Conservation (phyloP, 129 eudicot species). For the Lactuca saligna region DNA sequence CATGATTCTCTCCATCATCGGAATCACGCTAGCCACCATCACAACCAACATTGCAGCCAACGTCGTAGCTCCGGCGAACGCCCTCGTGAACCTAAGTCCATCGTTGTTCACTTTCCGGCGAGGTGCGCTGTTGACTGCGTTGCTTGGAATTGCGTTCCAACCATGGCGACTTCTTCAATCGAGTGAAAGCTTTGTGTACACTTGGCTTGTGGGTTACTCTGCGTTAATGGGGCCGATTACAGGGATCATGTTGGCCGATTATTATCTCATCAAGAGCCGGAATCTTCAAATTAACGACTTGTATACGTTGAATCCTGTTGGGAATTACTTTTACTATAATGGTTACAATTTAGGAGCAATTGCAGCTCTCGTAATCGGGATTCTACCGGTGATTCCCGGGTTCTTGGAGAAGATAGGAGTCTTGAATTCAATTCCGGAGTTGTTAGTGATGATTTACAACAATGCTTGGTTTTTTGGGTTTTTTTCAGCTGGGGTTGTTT, state of each 20-base stretch:
- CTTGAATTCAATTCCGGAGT: conserved; percentile 41
- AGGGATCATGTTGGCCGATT: conserved; percentile 73
- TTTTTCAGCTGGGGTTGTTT: conserved; percentile 55
- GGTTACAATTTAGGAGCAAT: conserved; percentile 82
- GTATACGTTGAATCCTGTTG: conserved; percentile 52
- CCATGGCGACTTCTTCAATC: conserved; percentile 93
- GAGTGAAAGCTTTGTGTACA: conserved; percentile 93
- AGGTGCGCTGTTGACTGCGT: conserved; percentile 77
- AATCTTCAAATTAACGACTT: conserved; percentile 52
- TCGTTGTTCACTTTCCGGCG: conserved; percentile 64
- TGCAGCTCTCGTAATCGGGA: conserved; percentile 58
- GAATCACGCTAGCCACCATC: conserved; percentile 80
- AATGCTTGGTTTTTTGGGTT: conserved; percentile 93
- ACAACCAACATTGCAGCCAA: conserved; percentile 96
- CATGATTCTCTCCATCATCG: conserved; percentile 62
- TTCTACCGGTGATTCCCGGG: conserved; percentile 91
- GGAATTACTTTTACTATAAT: conserved; percentile 59
- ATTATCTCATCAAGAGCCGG: conserved; percentile 52
- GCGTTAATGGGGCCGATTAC: conserved; percentile 87
- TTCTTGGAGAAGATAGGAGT: conserved; percentile 72
- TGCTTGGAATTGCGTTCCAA: conserved; percentile 86
- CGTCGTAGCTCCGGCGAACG: conserved; percentile 92
- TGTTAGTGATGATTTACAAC: conserved; percentile 47
- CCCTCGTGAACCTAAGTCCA: conserved; percentile 74
- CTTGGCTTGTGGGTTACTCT: conserved; percentile 91